phyloP scores from a whole-genome alignment of 129 eudicot species.

The Escallonia herrerae region DNA sequence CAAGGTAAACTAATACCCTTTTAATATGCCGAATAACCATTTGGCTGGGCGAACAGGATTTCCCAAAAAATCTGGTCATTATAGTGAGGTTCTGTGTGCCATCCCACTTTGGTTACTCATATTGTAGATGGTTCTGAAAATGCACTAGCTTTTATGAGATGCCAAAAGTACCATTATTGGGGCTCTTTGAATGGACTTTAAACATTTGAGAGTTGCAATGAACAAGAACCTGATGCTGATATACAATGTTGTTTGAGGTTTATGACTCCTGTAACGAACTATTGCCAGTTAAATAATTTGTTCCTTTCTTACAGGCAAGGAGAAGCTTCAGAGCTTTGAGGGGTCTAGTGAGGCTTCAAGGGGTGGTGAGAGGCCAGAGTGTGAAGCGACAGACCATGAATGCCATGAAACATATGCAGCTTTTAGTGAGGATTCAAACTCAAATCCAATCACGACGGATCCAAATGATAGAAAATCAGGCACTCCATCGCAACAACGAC shows the following conservation, averaged over 20 bases:
- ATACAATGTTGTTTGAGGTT: neutral
- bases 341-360: conserved; percentile 97
- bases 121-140: too few species aligned
- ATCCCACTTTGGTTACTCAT: neutral
- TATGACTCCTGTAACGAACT: conserved; percentile 2
- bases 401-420: conserved; percentile 95
- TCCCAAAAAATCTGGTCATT: neutral
- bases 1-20: neutral
- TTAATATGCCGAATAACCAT: neutral
- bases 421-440: conserved; percentile 82
- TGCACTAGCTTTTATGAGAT: too few species aligned
- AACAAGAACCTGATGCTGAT: neutral
- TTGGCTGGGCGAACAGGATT: neutral
- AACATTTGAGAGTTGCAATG: too few species aligned
- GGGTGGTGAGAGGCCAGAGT: conserved; percentile 74
- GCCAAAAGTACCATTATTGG: too few species aligned
- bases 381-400: conserved; percentile 81
- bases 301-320: conserved; percentile 56
- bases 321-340: conserved; percentile 78
- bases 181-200: too few species aligned
- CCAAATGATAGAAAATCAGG: conserved; percentile 82
- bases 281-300: neutral
- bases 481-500: conserved; percentile 46
- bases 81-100: neutral
- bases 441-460: conserved; percentile 89